A percentile compares a stretch with the other conserved stretches of the same genome.
Conservation (phyloP, 2,329 filamentous ascomycete genomes). For the Lasiodiplodia sp. region DNA sequence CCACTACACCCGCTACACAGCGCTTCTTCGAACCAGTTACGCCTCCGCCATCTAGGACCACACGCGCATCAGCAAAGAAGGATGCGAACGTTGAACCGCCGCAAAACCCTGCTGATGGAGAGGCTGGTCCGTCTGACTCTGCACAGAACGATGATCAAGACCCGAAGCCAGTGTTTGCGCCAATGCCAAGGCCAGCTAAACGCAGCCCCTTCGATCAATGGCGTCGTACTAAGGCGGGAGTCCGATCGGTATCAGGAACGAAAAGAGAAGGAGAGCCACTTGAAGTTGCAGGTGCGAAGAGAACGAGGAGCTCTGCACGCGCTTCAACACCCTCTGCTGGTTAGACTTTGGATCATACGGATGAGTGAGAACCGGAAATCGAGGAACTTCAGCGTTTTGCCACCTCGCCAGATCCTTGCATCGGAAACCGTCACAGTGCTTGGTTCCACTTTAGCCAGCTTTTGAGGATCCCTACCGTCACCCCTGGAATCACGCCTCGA, state of each 20-base stretch:
- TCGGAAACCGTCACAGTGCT: neutral
- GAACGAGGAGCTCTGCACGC: slow-evolving; percentile 42
- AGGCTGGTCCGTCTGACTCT: slow-evolving; percentile 34
- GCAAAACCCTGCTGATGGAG: slow-evolving; percentile 9
- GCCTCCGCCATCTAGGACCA: slow-evolving; percentile 66
- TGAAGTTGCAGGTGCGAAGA: slow-evolving; percentile 41
- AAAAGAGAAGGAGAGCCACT: slow-evolving; percentile 45
- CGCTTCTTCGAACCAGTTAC: slow-evolving; percentile 36
- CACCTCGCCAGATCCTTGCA: neutral
- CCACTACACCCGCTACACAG: slow-evolving; percentile 58
- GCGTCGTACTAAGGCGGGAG: slow-evolving; percentile 66
- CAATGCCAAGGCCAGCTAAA: slow-evolving; percentile 35
- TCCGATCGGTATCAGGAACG: slow-evolving; percentile 11
- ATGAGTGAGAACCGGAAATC: neutral
- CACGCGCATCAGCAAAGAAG: slow-evolving; percentile 63
- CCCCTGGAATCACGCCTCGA: neutral
- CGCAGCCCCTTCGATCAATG: slow-evolving; percentile 72
- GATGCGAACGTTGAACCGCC: slow-evolving; percentile 40
- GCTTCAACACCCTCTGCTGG: slow-evolving; percentile 36
- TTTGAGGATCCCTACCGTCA: neutral
- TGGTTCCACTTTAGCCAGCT: neutral
- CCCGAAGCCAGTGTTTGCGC: slow-evolving; percentile 27
- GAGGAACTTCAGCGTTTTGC: neutral
- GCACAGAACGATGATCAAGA: neutral
- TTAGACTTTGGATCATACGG: neutral